Base-by-base conservation (phyloP, 768 basidiomycete genomes). In the Tubosaeta brunneosetosa region DNA sequence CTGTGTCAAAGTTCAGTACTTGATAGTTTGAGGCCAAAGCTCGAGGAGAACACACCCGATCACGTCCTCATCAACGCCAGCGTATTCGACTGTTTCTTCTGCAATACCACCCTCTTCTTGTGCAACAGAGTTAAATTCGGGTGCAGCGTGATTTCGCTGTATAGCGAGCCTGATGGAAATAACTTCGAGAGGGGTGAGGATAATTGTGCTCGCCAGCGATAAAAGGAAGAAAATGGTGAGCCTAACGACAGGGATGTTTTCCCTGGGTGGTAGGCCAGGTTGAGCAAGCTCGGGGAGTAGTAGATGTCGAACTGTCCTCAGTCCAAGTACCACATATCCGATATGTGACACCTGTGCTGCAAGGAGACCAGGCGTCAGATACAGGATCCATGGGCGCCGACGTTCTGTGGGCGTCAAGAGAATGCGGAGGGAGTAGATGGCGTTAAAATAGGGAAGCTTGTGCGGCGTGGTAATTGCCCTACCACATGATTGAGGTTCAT, bases 381-480 rank as follows among this genome's bases (percentile, higher is more conserved):
- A 93, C 41, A 93, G 66, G 36, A 85, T 76, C 89, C 89, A 93
- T 3, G 89, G 91, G 10, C 78, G 78, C 27, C 80, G 78, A 48
- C 84, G 81, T 66, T 93, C 91, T 6, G 89, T 91, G 6, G 88
- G 86, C 1, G 91, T 93, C 50, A 93, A 74, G 32, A 93, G 74
- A 53, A 84, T 68, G 19, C 86, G 85, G 14, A 92, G 68, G 17
- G 86, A 80, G 55, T 78, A 74, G 50, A 78, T 62, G 2, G 77
- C 72, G 32, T 77, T 72, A 61, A 86, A 76, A 62, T 80, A 90
- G 3, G 85, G 78, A 32, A 94, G 73, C 63, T 78, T 83, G 68
- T 88, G 82, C 0, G 91, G 91, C 1, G 91, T 93, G 1, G 87
- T 91, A 56, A 93, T 86, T 2, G 91, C 79, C 38, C 91, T 93